A percentile compares a stretch with the other conserved stretches of the same genome.
These are phyloP conservation scores for Agaricus bisporus DNA, from an alignment of 768 basidiomycete genomes.

Conservation along the genomic window DNA sequence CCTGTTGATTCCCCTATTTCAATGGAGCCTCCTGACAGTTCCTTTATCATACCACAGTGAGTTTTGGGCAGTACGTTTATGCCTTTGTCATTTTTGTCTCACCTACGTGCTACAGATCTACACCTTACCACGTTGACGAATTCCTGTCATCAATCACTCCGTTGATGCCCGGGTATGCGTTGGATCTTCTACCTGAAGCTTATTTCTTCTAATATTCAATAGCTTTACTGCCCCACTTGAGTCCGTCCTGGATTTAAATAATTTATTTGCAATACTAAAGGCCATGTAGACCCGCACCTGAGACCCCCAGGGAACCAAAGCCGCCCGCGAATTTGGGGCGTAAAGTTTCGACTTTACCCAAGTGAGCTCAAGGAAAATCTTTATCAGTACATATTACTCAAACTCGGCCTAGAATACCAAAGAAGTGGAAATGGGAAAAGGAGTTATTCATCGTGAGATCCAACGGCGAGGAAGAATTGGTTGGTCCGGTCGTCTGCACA, in stretches of 20 bases:
- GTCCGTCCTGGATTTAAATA: slow-evolving; percentile 3
- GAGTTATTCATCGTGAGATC: slow-evolving; percentile 37
- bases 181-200: neutral
- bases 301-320: slow-evolving; percentile 4
- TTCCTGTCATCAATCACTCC: slow-evolving; percentile 5
- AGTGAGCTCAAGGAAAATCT: neutral
- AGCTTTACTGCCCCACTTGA: slow-evolving; percentile 7
- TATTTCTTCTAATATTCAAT: neutral
- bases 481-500: slow-evolving; percentile 27
- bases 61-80: neutral
- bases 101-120: neutral
- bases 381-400: neutral
- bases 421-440: slow-evolving; percentile 65
- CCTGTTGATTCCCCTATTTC: neutral
- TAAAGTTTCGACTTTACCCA: neutral
- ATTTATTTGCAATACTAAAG: neutral
- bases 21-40: neutral
- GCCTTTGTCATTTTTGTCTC: neutral
- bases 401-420: slow-evolving; percentile 36
- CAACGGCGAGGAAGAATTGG: slow-evolving; percentile 29
- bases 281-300: slow-evolving; percentile 4
- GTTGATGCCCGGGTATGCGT: slow-evolving; percentile 8
- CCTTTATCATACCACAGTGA: neutral
- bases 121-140: neutral
- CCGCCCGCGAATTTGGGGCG: slow-evolving; percentile 3